Conservation (phyloP, 306 rosid genomes). For the Vigna angularis region DNA sequence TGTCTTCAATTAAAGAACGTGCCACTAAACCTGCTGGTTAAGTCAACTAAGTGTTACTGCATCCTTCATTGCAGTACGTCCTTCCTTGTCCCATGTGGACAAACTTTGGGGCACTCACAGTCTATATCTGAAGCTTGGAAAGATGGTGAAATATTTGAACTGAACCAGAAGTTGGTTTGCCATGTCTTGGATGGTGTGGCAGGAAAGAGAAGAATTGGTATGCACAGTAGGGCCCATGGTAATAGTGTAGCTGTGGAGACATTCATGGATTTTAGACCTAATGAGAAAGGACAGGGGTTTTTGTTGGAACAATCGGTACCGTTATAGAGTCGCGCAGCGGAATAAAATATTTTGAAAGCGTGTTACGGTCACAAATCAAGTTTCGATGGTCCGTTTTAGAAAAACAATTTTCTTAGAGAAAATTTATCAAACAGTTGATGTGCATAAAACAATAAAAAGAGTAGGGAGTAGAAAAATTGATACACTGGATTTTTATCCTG, state of each 20-base stretch:
- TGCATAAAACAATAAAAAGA: no score
- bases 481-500: no score
- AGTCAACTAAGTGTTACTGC: slow-evolving; percentile 51
- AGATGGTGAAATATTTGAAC: slow-evolving; percentile 4
- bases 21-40: slow-evolving; percentile 40
- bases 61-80: slow-evolving; percentile 31
- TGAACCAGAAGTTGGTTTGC: slow-evolving; percentile 32
- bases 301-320: no score
- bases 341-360: no score
- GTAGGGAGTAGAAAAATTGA: no score
- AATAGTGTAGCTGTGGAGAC: slow-evolving; percentile 40
- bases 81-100: background rate
- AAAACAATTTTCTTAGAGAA: no score
- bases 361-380: no score
- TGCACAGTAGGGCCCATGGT: slow-evolving; percentile 1
- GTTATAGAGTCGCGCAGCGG: no score
- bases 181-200: slow-evolving; percentile 47
- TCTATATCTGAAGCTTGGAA: slow-evolving; percentile 29
- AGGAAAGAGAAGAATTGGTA: slow-evolving; percentile 16
- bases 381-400: no score
- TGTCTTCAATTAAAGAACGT: slow-evolving; percentile 67
- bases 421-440: no score
- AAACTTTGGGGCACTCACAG: background rate
- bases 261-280: slow-evolving; percentile 51
- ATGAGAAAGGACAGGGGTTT: slow-evolving; percentile 74